A percentile compares a stretch with the other conserved stretches of the same genome.
Evolutionary conservation across 805 yeast species (phyloP).

Genomic region (Priceomyces castillae): DNA sequence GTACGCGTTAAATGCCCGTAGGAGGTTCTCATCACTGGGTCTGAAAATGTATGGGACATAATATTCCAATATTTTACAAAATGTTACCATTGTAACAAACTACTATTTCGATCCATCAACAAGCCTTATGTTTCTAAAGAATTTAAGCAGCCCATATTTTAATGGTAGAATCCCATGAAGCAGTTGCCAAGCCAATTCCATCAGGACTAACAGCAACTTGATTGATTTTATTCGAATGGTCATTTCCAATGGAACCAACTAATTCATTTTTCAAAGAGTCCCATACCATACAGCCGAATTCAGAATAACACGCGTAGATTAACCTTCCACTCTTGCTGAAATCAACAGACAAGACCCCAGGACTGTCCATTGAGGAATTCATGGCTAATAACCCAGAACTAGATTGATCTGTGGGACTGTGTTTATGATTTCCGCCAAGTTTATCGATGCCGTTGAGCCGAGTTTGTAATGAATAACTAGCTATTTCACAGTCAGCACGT

Average conservation of each 20-base stretch:
- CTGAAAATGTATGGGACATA: background rate
- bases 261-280: slow-evolving; percentile 65
- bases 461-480: slow-evolving; percentile 39
- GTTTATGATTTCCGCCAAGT: background rate
- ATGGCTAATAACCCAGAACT: slow-evolving; percentile 8
- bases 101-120: background rate
- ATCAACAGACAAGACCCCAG: slow-evolving; percentile 73
- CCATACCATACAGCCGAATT: slow-evolving; percentile 74
- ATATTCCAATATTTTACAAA: no score
- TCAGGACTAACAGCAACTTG: slow-evolving; percentile 67
- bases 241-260: slow-evolving; percentile 56
- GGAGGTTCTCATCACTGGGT: background rate
- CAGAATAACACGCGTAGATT: slow-evolving; percentile 72
- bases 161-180: slow-evolving; percentile 77
- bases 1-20: background rate
- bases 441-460: slow-evolving; percentile 3
- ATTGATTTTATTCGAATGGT: slow-evolving; percentile 57
- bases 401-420: slow-evolving; percentile 11
- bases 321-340: slow-evolving; percentile 73
- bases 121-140: background rate
- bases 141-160: slow-evolving; percentile 53
- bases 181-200: slow-evolving; percentile 74
- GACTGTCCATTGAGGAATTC: slow-evolving; percentile 45
- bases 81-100: no score
- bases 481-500: slow-evolving; percentile 70